Conservation (phyloP, 345 rosid species). For the Abelmoschus esculentus region DNA sequence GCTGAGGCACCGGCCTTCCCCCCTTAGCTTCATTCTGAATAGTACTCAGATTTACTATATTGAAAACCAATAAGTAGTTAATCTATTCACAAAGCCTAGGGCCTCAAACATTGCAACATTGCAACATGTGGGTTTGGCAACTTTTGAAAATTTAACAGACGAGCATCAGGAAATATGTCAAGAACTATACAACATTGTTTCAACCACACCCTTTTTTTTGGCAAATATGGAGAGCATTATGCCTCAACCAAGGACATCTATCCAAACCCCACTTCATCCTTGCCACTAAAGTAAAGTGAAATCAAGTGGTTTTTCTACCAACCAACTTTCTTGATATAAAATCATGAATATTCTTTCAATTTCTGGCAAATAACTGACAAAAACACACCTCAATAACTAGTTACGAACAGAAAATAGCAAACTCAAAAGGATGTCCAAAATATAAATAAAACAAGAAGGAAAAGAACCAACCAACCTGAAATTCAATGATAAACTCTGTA, state of each 20-base stretch:
- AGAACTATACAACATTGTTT: not conserved
- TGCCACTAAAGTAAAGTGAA: not conserved
- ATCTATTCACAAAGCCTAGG: constrained; percentile 1
- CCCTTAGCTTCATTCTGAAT: too few species aligned
- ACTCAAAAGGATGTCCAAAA: not conserved
- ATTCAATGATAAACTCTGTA: constrained; percentile 57
- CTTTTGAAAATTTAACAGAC: not conserved
- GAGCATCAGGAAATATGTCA: not conserved
- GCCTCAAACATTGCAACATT: not conserved
- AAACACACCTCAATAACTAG: not conserved
- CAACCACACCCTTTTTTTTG: not conserved
- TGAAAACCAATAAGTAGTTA: not conserved
- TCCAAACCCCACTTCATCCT: not conserved
- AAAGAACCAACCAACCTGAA: constrained; percentile 44
- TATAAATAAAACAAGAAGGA: not conserved
- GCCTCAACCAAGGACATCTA: not conserved
- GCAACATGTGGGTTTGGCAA: not conserved
- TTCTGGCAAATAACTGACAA: not conserved
- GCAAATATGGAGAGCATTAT: not conserved
- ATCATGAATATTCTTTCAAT: not conserved
- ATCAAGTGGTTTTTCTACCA: not conserved
- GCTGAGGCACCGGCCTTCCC: too few species aligned
- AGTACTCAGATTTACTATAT: not conserved
- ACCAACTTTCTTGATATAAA: not conserved
- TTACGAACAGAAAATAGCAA: not conserved